Evolutionary conservation across 805 yeast species (phyloP).

Genomic region (Komagataella mondaviorum): DNA sequence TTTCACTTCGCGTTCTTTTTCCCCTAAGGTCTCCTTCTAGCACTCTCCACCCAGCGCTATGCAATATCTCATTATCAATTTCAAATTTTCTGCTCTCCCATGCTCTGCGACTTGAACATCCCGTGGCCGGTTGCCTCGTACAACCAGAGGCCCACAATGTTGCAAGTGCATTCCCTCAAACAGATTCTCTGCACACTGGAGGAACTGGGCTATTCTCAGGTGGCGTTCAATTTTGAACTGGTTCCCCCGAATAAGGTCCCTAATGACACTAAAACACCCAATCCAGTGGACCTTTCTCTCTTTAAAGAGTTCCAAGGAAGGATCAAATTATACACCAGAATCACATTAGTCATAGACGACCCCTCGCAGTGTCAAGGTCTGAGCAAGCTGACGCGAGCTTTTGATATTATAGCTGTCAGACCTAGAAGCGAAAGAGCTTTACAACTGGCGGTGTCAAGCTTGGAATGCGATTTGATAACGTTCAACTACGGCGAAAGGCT

Average conservation of each 20-base stretch:
- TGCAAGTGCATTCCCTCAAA: constrained; percentile 30
- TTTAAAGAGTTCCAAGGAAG: constrained; percentile 22
- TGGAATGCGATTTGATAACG: constrained; percentile 75
- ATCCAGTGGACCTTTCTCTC: constrained; percentile 26
- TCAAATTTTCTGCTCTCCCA: constrained; percentile 6
- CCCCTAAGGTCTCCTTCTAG: background rate
- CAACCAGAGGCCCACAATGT: constrained; percentile 22
- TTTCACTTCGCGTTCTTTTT: background rate
- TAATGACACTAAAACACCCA: constrained; percentile 19
- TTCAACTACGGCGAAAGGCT: constrained; percentile 51
- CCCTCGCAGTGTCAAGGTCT: constrained; percentile 62
- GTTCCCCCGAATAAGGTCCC: constrained; percentile 41
- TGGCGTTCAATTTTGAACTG: constrained; percentile 60
- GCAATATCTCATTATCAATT: background rate
- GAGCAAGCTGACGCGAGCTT: constrained; percentile 27
- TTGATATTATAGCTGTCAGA: constrained; percentile 71
- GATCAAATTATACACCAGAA: constrained; percentile 44
- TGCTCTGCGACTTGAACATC: constrained; percentile 57
- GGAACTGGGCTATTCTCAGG: constrained; percentile 56
- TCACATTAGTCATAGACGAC: constrained; percentile 68
- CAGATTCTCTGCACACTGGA: constrained; percentile 39
- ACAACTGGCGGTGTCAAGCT: constrained; percentile 54
- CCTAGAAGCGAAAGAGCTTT: constrained; percentile 75
- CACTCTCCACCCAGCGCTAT: background rate
- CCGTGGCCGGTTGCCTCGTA: constrained; percentile 55